Percentiles rank a stretch among this genome's conserved stretches.
Evolutionary conservation across 768 basidiomycete genomes (phyloP).

Genomic region (Pisolithus microcarpus): DNA sequence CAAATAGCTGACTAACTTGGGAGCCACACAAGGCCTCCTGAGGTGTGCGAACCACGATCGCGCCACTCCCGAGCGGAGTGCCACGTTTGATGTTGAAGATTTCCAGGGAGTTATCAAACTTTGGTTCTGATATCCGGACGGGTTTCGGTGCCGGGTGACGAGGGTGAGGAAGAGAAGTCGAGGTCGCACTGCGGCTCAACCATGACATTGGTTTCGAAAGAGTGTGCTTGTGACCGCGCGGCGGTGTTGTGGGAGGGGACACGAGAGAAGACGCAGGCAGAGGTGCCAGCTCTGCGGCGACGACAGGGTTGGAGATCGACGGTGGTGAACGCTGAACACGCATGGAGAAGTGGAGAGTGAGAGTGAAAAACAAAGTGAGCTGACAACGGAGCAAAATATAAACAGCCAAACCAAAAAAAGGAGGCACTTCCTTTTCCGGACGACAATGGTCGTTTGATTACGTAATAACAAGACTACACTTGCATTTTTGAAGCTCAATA

Average conservation of each 20-base stretch:
- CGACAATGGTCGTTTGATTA: slow-evolving; percentile 12
- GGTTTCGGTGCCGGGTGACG: slow-evolving; percentile 32
- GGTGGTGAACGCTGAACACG: slow-evolving; percentile 15
- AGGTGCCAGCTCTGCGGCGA: slow-evolving; percentile 23
- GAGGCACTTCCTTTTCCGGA: slow-evolving; percentile 14
- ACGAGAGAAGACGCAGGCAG: slow-evolving; percentile 11
- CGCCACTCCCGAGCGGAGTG: slow-evolving; percentile 60
- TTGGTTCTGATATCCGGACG: slow-evolving; percentile 39
- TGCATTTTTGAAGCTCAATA: neutral
- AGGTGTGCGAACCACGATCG: slow-evolving; percentile 71
- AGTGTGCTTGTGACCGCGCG: slow-evolving; percentile 29
- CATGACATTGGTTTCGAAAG: slow-evolving; percentile 37
- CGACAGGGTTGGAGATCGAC: slow-evolving; percentile 7
- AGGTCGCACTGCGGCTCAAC: slow-evolving; percentile 34
- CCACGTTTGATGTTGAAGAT: slow-evolving; percentile 28
- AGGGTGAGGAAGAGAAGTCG: slow-evolving; percentile 15
- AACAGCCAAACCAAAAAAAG: too few relatives aligned
- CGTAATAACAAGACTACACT: neutral
- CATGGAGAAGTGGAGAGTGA: slow-evolving; percentile 12
- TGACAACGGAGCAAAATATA: neutral
- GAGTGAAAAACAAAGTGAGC: neutral
- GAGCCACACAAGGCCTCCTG: slow-evolving; percentile 59
- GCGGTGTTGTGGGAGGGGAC: slow-evolving; percentile 26
- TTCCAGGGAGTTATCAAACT: slow-evolving; percentile 28
- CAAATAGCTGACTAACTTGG: slow-evolving; percentile 1